Conservation (phyloP, 805 yeast species). For the Kodamaea sagamina region DNA sequence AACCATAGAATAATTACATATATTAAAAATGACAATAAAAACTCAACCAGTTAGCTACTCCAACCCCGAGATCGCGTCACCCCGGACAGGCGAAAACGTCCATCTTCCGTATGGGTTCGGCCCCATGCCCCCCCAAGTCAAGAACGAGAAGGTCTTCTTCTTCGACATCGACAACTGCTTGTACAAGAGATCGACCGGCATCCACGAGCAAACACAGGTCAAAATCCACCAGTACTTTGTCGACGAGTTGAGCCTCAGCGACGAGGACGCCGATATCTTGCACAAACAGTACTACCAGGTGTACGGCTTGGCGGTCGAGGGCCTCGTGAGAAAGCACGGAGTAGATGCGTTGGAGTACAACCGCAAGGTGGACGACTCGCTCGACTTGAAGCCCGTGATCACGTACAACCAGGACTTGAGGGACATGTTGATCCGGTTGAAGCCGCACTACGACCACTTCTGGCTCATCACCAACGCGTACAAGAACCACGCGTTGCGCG, state of each 20-base stretch:
- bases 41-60: constrained; percentile 18
- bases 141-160: constrained; percentile 52
- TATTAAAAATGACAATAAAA: constrained; percentile 15
- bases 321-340: constrained; percentile 66
- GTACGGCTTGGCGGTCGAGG: constrained; percentile 93
- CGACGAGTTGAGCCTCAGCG: constrained; percentile 57
- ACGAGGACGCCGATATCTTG: constrained; percentile 71
- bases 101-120: constrained; percentile 35
- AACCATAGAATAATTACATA: no score
- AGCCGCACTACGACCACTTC: constrained; percentile 51
- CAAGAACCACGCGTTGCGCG: constrained; percentile 83
- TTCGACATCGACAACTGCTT: constrained; percentile 95
- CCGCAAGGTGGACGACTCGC: constrained; percentile 84
- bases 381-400: constrained; percentile 81
- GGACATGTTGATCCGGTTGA: constrained; percentile 50
- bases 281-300: constrained; percentile 77
- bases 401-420: constrained; percentile 60
- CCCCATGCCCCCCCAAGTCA: constrained; percentile 31
- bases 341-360: constrained; percentile 90
- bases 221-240: constrained; percentile 82
- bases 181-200: constrained; percentile 69
- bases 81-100: constrained; percentile 21
- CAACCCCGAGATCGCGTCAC: constrained; percentile 27
- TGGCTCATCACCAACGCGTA: constrained; percentile 97
- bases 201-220: constrained; percentile 86